These are phyloP conservation scores for Colletotrichum caudatum DNA, from an alignment of 2,329 filamentous ascomycete species.

Conservation along the genomic window DNA sequence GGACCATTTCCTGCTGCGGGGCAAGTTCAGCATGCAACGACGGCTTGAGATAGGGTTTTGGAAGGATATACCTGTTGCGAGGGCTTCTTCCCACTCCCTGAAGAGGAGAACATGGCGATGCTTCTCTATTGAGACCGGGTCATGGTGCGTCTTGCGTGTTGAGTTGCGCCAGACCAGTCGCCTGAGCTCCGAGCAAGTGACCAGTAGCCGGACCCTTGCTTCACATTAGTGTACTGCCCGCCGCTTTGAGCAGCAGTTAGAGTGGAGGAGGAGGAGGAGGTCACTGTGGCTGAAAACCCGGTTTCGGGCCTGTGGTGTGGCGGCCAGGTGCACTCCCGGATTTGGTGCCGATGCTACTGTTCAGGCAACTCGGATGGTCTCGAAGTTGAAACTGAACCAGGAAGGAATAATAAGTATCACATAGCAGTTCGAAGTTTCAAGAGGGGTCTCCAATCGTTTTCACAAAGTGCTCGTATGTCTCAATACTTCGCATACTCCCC, in stretches of 20 bases:
- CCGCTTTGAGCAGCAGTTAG: slow-evolving; percentile 41
- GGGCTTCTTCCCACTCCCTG: slow-evolving; percentile 76
- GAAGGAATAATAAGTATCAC: background rate
- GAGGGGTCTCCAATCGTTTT: background rate
- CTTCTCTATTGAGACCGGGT: slow-evolving; percentile 39
- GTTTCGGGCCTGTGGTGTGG: slow-evolving; percentile 21
- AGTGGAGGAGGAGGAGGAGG: slow-evolving; percentile 31
- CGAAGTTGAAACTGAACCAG: background rate
- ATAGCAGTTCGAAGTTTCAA: background rate
- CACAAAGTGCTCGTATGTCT: background rate
- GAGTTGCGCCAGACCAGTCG: slow-evolving; percentile 39
- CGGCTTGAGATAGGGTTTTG: slow-evolving; percentile 17
- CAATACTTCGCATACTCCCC: slow-evolving; percentile 15
- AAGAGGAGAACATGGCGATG: slow-evolving; percentile 73
- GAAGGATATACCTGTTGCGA: slow-evolving; percentile 73
- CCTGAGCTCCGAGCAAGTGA: slow-evolving; percentile 40
- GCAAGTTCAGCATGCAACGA: slow-evolving; percentile 49
- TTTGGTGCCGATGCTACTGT: slow-evolving; percentile 5
- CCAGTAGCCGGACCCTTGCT: slow-evolving; percentile 41
- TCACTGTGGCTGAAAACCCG: slow-evolving; percentile 38
- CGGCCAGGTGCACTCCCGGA: background rate
- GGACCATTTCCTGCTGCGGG: slow-evolving; percentile 91
- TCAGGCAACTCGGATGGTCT: background rate
- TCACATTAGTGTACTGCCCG: slow-evolving; percentile 39
- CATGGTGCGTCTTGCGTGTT: slow-evolving; percentile 39